Conservation (phyloP, 1,284 basidiomycete species). For the Melampsora larici-populina region DNA sequence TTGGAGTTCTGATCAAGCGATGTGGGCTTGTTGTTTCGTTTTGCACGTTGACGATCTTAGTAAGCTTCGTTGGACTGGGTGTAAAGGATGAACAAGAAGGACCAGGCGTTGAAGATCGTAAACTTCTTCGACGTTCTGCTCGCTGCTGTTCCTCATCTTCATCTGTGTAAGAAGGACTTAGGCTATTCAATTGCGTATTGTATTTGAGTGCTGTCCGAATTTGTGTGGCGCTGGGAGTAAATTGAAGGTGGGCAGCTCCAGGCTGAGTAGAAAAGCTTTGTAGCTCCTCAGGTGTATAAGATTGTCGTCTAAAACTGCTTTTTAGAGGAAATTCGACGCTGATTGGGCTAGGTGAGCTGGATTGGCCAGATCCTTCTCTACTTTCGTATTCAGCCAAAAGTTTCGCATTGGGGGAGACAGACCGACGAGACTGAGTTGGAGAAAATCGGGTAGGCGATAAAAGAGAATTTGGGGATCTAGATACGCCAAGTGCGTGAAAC, state of each 20-base stretch:
- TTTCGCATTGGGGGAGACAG: constrained; percentile 32
- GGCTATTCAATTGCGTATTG: constrained; percentile 37
- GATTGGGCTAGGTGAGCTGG: not conserved
- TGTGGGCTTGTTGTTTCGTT: not conserved
- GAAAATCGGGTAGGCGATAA: too few species aligned
- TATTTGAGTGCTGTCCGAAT: not conserved
- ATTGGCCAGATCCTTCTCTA: not conserved
- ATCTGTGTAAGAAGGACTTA: constrained; percentile 11
- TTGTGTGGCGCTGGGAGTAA: not conserved
- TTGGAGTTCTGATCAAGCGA: constrained; percentile 32
- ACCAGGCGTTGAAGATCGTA: constrained; percentile 1
- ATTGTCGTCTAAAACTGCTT: constrained; percentile 34
- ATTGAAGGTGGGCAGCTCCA: not conserved
- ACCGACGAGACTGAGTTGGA: constrained; percentile 10
- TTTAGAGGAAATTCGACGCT: constrained; percentile 26
- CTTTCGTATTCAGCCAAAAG: constrained; percentile 2
- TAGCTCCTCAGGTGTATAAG: constrained; percentile 28
- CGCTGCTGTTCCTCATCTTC: not conserved
- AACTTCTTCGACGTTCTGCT: constrained; percentile 4
- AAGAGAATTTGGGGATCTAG: too few species aligned
- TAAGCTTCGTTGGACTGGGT: too few species aligned
- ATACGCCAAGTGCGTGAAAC: too few species aligned
- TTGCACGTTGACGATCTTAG: not conserved
- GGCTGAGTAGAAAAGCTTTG: constrained; percentile 8
- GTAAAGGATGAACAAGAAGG: too few species aligned